Conservation (phyloP, 257 asterid genomes). For the Salvia miltiorrhiza region DNA sequence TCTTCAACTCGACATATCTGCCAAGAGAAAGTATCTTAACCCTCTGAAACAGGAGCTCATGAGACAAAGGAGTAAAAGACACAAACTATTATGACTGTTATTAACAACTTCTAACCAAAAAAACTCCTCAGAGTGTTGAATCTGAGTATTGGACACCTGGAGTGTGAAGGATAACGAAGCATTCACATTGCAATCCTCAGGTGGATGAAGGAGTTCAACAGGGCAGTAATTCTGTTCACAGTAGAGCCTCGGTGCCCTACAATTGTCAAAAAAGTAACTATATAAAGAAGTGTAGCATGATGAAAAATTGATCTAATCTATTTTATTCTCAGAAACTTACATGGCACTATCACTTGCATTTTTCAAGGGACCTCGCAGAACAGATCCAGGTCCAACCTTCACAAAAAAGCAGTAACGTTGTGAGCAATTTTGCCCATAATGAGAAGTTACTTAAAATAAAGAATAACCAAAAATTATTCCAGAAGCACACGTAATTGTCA, state of each 20-base stretch:
- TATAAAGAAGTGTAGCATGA: slow-evolving; percentile 5
- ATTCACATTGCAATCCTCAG: slow-evolving; percentile 92
- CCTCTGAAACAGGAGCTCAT: slow-evolving; percentile 22
- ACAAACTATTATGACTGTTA: slow-evolving; percentile 24
- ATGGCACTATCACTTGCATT: slow-evolving; percentile 48
- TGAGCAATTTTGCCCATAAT: slow-evolving; percentile 23
- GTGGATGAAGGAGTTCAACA: slow-evolving; percentile 72
- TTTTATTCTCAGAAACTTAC: slow-evolving; percentile 39
- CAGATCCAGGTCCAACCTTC: slow-evolving; percentile 90
- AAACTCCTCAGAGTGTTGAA: slow-evolving; percentile 39
- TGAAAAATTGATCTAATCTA: not conserved
- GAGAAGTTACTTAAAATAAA: slow-evolving; percentile 4
- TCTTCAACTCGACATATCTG: slow-evolving; percentile 95
- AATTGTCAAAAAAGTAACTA: slow-evolving; percentile 6
- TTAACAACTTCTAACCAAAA: slow-evolving; percentile 36
- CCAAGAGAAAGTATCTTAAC: slow-evolving; percentile 26
- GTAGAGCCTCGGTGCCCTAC: slow-evolving; percentile 53
- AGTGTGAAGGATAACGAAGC: slow-evolving; percentile 78
- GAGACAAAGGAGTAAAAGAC: slow-evolving; percentile 15
- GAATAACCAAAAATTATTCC: slow-evolving; percentile 5
- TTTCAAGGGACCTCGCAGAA: slow-evolving; percentile 66
- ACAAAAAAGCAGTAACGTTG: slow-evolving; percentile 10
- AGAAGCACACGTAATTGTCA: not conserved
- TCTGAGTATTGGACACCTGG: slow-evolving; percentile 58
- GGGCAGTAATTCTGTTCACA: slow-evolving; percentile 63